These are phyloP conservation scores for Solioccasus polychromus DNA, from an alignment of 768 basidiomycete species.

Conservation along the genomic window DNA sequence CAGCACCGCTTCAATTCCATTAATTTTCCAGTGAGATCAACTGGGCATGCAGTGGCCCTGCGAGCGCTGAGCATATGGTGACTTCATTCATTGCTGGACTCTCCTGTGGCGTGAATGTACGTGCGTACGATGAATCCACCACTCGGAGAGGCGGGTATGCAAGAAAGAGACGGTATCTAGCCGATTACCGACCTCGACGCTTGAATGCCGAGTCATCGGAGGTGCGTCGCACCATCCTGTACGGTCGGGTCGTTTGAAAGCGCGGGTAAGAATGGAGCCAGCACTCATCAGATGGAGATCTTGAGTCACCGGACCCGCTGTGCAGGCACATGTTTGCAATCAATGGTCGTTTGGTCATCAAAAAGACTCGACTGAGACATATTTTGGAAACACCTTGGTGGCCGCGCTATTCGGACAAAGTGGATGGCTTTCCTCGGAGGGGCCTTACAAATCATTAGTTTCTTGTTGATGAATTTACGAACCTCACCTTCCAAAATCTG, in stretches of 20 bases:
- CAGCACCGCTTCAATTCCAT: conserved; percentile 11
- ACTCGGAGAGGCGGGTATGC: background rate
- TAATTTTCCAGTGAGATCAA: conserved; percentile 24
- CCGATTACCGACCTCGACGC: conserved; percentile 1
- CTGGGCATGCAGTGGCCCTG: conserved; percentile 1
- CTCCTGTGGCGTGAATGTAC: background rate
- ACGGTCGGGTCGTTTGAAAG: background rate
- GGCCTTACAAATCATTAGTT: background rate
- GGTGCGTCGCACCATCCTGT: conserved; percentile 3
- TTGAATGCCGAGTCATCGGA: background rate
- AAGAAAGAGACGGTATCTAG: background rate
- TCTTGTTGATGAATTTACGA: background rate
- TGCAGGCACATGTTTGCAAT: conserved; percentile 8
- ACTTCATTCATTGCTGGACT: background rate
- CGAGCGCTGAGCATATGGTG: background rate
- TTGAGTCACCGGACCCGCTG: conserved; percentile 16
- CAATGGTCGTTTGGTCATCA: conserved; percentile 6
- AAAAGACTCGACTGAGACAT: conserved; percentile 2
- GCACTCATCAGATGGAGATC: conserved; percentile 13
- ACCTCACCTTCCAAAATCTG: background rate
- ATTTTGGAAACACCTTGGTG: conserved; percentile 1
- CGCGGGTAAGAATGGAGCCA: conserved; percentile 7
- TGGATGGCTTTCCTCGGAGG: conserved; percentile 1
- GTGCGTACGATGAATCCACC: background rate
- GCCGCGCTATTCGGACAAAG: conserved; percentile 1